Evolutionary conservation across 2,329 filamentous ascomycete species (phyloP).

Genomic region (Lachnellula occidentalis): DNA sequence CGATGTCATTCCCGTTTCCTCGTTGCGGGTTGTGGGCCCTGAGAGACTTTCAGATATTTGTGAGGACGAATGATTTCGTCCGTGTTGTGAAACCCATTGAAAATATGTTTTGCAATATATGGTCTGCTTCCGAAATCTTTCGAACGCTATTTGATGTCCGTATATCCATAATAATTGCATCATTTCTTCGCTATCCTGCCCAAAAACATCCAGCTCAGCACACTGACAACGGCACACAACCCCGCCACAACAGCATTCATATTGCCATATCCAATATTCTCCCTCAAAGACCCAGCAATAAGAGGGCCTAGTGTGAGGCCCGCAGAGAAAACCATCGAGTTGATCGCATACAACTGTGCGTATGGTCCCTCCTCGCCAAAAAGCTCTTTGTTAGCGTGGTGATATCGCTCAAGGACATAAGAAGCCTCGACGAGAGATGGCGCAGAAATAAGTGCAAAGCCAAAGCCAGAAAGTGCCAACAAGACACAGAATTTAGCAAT

Average conservation of each 20-base stretch:
- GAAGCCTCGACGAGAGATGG: constrained; percentile 53
- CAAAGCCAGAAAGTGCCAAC: constrained; percentile 43
- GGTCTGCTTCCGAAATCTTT: no score
- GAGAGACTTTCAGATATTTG: no score
- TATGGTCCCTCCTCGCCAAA: constrained; percentile 55
- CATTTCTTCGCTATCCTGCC: constrained; percentile 10
- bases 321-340: constrained; percentile 55
- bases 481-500: constrained; percentile 42
- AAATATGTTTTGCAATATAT: no score
- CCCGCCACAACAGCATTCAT: constrained; percentile 37
- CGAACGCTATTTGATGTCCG: no score
- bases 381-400: constrained; percentile 47
- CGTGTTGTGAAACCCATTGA: no score
- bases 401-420: constrained; percentile 48
- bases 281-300: constrained; percentile 46
- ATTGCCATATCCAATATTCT: constrained; percentile 50
- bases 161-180: no score
- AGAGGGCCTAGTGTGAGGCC: constrained; percentile 57
- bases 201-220: constrained; percentile 19
- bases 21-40: no score
- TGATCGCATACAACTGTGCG: constrained; percentile 60
- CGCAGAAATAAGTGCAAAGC: constrained; percentile 48
- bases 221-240: constrained; percentile 16
- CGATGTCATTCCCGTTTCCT: no score
- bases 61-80: no score